These are phyloP conservation scores for Mycena alexandri DNA, from an alignment of 768 basidiomycete species.

Conservation along the genomic window DNA sequence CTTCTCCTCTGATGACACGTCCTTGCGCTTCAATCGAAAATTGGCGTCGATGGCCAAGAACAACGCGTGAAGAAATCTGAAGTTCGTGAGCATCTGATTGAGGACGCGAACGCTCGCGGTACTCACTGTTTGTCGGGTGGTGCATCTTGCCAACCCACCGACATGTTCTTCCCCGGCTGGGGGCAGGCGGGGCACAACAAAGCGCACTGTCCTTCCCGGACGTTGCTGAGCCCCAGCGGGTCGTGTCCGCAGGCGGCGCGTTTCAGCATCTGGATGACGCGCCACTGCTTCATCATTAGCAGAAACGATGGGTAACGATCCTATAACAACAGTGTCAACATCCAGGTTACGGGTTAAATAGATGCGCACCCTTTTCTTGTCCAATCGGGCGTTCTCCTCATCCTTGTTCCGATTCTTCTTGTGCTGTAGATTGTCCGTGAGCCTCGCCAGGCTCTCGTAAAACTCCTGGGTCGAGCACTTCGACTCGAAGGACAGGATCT, in stretches of 20 bases:
- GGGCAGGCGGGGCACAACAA: constrained; percentile 47
- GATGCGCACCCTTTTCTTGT: too few relatives aligned
- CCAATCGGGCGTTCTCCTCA: neutral
- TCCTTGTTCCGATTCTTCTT: neutral
- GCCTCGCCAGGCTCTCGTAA: constrained; percentile 34
- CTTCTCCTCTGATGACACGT: constrained; percentile 29
- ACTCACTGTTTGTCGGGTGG: constrained; percentile 28
- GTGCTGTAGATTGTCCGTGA: constrained; percentile 33
- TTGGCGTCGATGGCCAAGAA: constrained; percentile 43
- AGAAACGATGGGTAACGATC: constrained; percentile 39
- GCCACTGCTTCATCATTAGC: constrained; percentile 38
- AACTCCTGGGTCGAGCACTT: constrained; percentile 37
- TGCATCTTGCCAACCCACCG: constrained; percentile 37
- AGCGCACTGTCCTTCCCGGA: constrained; percentile 39
- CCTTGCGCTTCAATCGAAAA: constrained; percentile 40
- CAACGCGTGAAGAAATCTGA: constrained; percentile 36
- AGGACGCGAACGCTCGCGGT: neutral
- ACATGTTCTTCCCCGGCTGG: constrained; percentile 44
- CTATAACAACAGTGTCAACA: constrained; percentile 27
- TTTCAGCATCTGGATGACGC: constrained; percentile 38
- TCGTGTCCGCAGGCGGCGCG: constrained; percentile 37
- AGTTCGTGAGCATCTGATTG: constrained; percentile 1
- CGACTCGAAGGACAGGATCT: constrained; percentile 30
- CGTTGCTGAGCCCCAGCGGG: constrained; percentile 30
- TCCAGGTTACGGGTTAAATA: neutral